Evolutionary conservation across 1,139 yeast species (phyloP).

Genomic region (Groenewaldozyma sp.): DNA sequence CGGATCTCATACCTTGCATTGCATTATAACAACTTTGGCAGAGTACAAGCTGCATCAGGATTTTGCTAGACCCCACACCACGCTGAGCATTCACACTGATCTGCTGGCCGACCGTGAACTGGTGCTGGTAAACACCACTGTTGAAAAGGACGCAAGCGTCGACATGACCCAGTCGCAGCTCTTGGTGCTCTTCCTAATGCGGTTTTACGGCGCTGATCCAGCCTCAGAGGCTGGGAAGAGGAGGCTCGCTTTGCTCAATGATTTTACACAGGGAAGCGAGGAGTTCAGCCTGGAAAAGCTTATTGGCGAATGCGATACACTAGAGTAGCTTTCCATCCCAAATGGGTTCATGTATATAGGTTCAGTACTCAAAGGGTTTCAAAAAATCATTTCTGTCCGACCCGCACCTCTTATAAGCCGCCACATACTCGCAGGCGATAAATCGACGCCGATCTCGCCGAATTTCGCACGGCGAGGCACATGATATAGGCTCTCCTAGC

Average conservation of each 20-base stretch:
- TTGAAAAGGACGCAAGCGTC: slow-evolving; percentile 61
- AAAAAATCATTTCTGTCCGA: neutral
- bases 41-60: slow-evolving; percentile 89
- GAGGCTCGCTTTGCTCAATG: slow-evolving; percentile 48
- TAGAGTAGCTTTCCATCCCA: slow-evolving; percentile 35
- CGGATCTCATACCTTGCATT: slow-evolving; percentile 64
- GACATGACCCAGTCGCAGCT: slow-evolving; percentile 67
- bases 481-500: too few relatives aligned
- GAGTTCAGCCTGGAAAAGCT: slow-evolving; percentile 58
- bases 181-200: slow-evolving; percentile 68
- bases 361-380: neutral
- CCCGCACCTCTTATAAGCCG: neutral
- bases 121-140: slow-evolving; percentile 80
- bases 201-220: slow-evolving; percentile 73
- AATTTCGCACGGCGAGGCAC: too few relatives aligned
- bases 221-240: slow-evolving; percentile 31
- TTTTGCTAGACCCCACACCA: slow-evolving; percentile 91
- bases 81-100: slow-evolving; percentile 80
- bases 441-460: too few relatives aligned
- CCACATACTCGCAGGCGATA: too few relatives aligned
- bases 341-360: neutral
- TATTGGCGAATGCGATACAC: slow-evolving; percentile 61
- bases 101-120: slow-evolving; percentile 50
- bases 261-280: slow-evolving; percentile 61
- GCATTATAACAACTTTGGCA: slow-evolving; percentile 83